Evolutionary conservation across 495 filamentous ascomycete species (phyloP).

Genomic region (Penicillium cataractarum): DNA sequence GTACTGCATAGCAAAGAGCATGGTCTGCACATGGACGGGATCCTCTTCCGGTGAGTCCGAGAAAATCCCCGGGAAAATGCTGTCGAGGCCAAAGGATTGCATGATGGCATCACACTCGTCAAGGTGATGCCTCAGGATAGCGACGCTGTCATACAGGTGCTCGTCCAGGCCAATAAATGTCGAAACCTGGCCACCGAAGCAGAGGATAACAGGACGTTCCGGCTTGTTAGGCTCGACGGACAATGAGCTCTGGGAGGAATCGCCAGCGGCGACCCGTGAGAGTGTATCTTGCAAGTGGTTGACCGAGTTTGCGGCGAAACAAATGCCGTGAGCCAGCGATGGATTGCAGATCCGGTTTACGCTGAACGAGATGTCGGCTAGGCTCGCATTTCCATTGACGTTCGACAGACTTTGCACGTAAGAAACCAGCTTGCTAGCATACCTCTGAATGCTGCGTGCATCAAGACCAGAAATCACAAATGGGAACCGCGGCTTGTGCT

Average conservation of each 20-base stretch:
- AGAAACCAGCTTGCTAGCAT: background rate
- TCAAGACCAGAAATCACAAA: constrained; percentile 19
- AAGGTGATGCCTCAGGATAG: constrained; percentile 42
- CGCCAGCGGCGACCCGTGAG: background rate
- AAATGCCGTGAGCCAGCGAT: constrained; percentile 14
- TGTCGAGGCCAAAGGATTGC: constrained; percentile 31
- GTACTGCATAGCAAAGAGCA: constrained; percentile 54
- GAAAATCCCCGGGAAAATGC: constrained; percentile 54
- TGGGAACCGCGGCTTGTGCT: constrained; percentile 5
- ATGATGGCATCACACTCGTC: constrained; percentile 39
- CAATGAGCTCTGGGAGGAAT: background rate
- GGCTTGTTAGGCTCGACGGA: constrained; percentile 4
- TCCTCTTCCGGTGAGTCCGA: constrained; percentile 35
- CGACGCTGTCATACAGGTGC: constrained; percentile 33
- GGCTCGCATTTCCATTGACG: background rate
- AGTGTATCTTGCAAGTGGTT: constrained; percentile 38
- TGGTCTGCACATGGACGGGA: constrained; percentile 42
- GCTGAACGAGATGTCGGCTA: constrained; percentile 39
- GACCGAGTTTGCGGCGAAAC: constrained; percentile 3
- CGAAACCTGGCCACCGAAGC: constrained; percentile 40
- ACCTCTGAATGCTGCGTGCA: constrained; percentile 7
- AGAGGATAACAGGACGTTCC: constrained; percentile 31
- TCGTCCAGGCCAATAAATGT: constrained; percentile 35
- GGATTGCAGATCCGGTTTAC: constrained; percentile 39
- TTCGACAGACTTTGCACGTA: background rate